Percentiles rank a stretch among this genome's conserved stretches.
These are phyloP conservation scores for Pythium folliculosum DNA, from an alignment of 352 stramenopile genomes.

Conservation along the genomic window DNA sequence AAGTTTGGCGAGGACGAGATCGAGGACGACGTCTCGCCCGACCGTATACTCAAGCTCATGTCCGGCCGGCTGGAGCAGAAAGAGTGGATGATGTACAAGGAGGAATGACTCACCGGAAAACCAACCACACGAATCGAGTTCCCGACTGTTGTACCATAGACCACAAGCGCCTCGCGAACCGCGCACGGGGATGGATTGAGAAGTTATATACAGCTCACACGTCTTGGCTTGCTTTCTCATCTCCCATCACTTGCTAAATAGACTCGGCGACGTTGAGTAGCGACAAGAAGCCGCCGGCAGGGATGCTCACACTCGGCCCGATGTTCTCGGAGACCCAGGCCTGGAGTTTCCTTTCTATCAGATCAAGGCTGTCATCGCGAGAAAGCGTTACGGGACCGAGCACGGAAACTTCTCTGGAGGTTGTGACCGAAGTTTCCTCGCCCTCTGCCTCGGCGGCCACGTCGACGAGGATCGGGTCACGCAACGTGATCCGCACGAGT, in stretches of 20 bases:
- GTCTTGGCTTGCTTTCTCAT: background rate
- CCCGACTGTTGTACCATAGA: conserved; percentile 9
- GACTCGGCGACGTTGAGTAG: conserved; percentile 47
- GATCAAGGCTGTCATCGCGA: conserved; percentile 48
- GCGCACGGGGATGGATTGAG: background rate
- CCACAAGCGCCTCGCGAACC: background rate
- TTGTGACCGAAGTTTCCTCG: conserved; percentile 1
- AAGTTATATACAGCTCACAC: background rate
- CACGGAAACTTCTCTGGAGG: conserved; percentile 30
- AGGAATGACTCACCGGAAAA: conserved; percentile 29
- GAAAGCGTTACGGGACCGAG: conserved; percentile 54
- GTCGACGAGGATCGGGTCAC: conserved; percentile 43
- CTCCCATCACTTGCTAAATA: conserved; percentile 23
- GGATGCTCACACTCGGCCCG: conserved; percentile 32
- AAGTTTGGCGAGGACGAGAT: conserved; percentile 62
- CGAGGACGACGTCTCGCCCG: conserved; percentile 44
- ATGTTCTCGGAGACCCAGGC: conserved; percentile 53
- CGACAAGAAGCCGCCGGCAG: conserved; percentile 47
- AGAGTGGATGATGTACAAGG: conserved; percentile 79
- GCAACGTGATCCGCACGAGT: conserved; percentile 50
- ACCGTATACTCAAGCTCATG: conserved; percentile 67
- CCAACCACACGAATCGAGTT: background rate
- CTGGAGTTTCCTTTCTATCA: conserved; percentile 63
- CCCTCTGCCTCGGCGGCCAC: conserved; percentile 20
- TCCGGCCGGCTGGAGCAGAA: conserved; percentile 63